phyloP scores from a whole-genome alignment of 305 asterid genomes.

The Solanum hybrid region DNA sequence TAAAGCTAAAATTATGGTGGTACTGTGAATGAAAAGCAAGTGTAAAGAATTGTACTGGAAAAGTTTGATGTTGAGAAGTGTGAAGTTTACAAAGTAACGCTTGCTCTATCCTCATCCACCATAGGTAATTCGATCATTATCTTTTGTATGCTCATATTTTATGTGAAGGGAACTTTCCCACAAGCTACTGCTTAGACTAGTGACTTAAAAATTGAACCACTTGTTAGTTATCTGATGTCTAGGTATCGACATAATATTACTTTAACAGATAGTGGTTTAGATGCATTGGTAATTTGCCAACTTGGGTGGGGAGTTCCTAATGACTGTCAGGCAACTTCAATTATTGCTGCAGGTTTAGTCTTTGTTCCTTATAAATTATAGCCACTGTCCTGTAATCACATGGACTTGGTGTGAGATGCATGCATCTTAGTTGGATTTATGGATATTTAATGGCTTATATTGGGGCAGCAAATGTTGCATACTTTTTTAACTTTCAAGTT shows the following conservation, averaged over 20 bases:
- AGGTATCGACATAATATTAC: neutral
- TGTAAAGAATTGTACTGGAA: neutral
- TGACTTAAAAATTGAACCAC: neutral
- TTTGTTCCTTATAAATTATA: neutral
- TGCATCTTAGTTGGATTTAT: constrained; percentile 2
- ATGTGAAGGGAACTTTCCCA: neutral
- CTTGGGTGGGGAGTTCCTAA: neutral
- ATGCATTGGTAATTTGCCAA: neutral
- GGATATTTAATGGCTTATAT: neutral
- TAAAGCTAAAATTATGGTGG: neutral
- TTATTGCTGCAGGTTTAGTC: neutral
- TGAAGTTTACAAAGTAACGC: neutral
- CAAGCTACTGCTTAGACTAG: neutral
- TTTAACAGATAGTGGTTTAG: neutral
- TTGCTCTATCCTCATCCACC: neutral
- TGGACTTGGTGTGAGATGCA: neutral
- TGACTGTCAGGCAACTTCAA: neutral
- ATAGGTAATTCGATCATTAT: neutral
- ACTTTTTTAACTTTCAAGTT: neutral
- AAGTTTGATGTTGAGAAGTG: neutral
- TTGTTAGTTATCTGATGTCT: neutral
- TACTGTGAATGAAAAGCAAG: neutral
- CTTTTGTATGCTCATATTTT: neutral
- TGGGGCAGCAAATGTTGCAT: neutral
- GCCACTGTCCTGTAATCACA: neutral